Conservation (phyloP, 2,329 filamentous ascomycete genomes). For the Cladophialophora carrionii region DNA sequence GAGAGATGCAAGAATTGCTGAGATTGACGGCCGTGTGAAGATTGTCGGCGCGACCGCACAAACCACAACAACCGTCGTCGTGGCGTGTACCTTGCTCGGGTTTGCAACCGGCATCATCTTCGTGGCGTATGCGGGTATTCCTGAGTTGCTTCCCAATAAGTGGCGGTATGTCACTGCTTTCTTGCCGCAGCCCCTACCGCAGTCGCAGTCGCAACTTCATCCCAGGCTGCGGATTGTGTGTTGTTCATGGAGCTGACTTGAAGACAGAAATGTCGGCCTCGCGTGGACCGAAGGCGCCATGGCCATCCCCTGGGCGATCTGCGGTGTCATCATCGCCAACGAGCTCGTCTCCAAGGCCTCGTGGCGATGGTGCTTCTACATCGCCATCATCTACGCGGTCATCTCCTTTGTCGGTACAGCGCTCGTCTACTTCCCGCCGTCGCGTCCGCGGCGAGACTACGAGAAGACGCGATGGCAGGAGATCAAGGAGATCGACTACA, state of each 20-base stretch:
- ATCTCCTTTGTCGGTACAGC: conserved; percentile 42
- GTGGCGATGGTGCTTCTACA: conserved; percentile 43
- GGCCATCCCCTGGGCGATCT: conserved; percentile 9
- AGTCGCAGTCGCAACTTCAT: not conserved
- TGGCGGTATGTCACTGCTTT: not conserved
- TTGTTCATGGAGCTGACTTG: not conserved
- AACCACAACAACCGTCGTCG: conserved; percentile 1
- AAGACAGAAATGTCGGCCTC: conserved; percentile 9
- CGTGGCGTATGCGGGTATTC: conserved; percentile 10
- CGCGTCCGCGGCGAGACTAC: conserved; percentile 47
- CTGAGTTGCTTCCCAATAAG: conserved; percentile 11
- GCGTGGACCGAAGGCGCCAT: conserved; percentile 11
- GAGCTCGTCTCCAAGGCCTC: conserved; percentile 4
- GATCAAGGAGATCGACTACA: conserved; percentile 40
- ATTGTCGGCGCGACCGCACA: conserved; percentile 8
- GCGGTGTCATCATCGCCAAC: conserved; percentile 12
- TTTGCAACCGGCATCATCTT: conserved; percentile 9
- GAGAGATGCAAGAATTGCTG: not conserved
- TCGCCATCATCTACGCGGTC: conserved; percentile 18
- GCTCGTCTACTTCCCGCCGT: conserved; percentile 56
- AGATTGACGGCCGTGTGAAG: not conserved
- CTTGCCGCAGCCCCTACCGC: not conserved
- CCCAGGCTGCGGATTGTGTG: not conserved
- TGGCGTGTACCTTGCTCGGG: conserved; percentile 3
- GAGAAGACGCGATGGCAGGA: conserved; percentile 43